Conservation (phyloP, 805 yeast species). For the Candida morakotiae region DNA sequence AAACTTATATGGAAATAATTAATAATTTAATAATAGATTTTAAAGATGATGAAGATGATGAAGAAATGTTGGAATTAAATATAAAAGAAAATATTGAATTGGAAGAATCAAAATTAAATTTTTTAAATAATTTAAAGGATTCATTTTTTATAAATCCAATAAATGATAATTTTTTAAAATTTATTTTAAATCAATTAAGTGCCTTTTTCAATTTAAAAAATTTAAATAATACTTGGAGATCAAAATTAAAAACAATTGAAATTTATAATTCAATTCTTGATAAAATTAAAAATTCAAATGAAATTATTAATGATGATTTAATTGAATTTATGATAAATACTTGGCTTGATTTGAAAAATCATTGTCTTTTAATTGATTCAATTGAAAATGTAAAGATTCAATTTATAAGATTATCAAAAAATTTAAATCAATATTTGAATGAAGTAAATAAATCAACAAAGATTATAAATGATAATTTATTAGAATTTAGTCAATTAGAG, state of each 20-base stretch:
- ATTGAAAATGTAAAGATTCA: conserved; percentile 61
- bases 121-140: conserved; percentile 32
- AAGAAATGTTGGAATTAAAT: conserved; percentile 26
- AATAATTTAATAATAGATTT: conserved; percentile 31
- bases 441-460: conserved; percentile 11
- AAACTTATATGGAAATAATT: conserved; percentile 34
- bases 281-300: conserved; percentile 9
- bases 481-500: conserved; percentile 24
- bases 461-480: conserved; percentile 12
- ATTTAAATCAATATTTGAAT: conserved; percentile 15
- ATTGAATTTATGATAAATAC: conserved; percentile 19
- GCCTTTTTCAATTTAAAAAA: conserved; percentile 19
- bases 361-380: conserved; percentile 34
- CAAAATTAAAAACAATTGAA: conserved; percentile 46
- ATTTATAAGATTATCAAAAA: conserved; percentile 29
- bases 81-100: conserved; percentile 38
- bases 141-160: conserved; percentile 18
- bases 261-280: conserved; percentile 22
- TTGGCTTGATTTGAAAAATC: conserved; percentile 19
- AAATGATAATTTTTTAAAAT: conserved; percentile 17
- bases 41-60: conserved; percentile 28
- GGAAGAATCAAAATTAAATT: conserved; percentile 45
- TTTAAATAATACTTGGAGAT: conserved; percentile 55
- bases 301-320: conserved; percentile 3
- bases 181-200: conserved; percentile 23